Evolutionary conservation across 768 basidiomycete species (phyloP), one percentile per base, ranked within the genome.

Genomic region (Phaffia tasmanica): DNA sequence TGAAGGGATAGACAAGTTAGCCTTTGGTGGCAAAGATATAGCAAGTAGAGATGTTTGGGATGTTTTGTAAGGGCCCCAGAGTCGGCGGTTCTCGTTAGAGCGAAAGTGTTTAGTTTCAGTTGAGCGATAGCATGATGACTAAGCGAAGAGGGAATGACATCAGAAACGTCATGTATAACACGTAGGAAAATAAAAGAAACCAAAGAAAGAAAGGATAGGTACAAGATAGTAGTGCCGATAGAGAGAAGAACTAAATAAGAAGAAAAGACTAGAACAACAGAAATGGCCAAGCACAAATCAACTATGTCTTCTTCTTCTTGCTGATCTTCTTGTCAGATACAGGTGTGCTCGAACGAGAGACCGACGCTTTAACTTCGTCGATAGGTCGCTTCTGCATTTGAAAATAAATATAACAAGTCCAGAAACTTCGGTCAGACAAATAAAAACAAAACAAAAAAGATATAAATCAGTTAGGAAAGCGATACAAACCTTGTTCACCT

Each of bases 301-400:
- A 25, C 42, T 46, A 27, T 16, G 48, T 42, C 49, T 46, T 63
- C 61, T 63, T 62, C 46, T 62, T 54, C 29, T 29, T 48, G 55
- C 63, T 67, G 55, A 46, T 46, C 25, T 64, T 64, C 55, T 57
- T 57, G 25, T 49, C 46, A 21, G 66, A 62, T 1, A 27, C 54
- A 11, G 66, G 66, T 27, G 66, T 62, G 61, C 61, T 62, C 6
- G 60, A 60, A 32, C 66, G 60, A 16, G 66, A 67, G 18, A 62
- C 30, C 47, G 61, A 59, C 51, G 53, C 63, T 57, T 69, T 69
- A 58, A 70, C 62, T 21, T 70, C 67, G 56, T 70, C 71, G 27
- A 71, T 59, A 21, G 65, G 30, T 25, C 71, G 69, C 27, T 71
- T 71, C 71, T 71, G 53, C 21, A 53, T 29, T 48, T 21, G 23